phyloP scores from a whole-genome alignment of 2,329 filamentous ascomycete species.

The Fusarium algeriense region DNA sequence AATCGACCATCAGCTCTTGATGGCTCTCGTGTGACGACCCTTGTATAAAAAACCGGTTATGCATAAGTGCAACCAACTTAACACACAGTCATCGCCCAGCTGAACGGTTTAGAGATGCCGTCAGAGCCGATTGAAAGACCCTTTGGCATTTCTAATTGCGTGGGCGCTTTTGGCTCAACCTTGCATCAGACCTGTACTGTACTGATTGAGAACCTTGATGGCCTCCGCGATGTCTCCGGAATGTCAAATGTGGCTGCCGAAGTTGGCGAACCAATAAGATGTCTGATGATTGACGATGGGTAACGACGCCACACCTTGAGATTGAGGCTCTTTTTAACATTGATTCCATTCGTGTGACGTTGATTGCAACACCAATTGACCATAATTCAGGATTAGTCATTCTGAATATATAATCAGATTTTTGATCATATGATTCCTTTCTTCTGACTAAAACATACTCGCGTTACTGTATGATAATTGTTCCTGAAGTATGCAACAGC shows the following conservation, averaged over 20 bases:
- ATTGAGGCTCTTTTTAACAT: conserved; percentile 12
- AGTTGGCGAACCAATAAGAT: conserved; percentile 29
- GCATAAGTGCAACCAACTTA: conserved; percentile 10
- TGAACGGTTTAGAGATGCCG: conserved; percentile 33
- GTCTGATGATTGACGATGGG: background rate
- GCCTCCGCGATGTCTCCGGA: conserved; percentile 21
- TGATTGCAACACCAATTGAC: background rate
- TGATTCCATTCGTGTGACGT: background rate
- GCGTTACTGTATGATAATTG: background rate
- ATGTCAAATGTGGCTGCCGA: conserved; percentile 39
- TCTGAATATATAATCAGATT: accelerated
- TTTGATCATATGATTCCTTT: background rate
- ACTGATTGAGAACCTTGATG: conserved; percentile 47
- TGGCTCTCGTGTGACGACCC: background rate
- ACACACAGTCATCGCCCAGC: background rate
- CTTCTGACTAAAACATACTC: background rate
- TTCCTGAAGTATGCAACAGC: conserved; percentile 3
- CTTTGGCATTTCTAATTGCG: conserved; percentile 25
- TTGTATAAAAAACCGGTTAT: background rate
- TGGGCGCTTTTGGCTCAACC: conserved; percentile 19
- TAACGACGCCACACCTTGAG: conserved; percentile 36
- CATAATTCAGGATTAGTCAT: too few relatives aligned
- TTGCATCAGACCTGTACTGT: conserved; percentile 16
- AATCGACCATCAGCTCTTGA: background rate
- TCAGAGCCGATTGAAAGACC: conserved; percentile 34